phyloP scores from a whole-genome alignment of 2,329 filamentous ascomycete species.

The Cladosporium sp. region DNA sequence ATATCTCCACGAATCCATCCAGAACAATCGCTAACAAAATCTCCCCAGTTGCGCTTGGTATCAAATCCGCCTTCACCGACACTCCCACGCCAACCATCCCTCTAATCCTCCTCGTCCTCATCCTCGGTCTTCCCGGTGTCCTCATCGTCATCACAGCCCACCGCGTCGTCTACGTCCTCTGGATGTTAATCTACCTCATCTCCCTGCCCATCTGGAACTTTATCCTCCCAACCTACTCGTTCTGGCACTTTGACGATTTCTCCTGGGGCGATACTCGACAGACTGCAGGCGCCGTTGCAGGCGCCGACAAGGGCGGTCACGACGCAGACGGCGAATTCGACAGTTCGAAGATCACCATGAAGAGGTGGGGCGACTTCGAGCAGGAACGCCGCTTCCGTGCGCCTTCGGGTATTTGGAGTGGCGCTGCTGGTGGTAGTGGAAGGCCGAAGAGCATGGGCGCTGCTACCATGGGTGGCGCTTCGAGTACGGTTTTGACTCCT shows the following conservation, averaged over 20 bases:
- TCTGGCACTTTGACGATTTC: slow-evolving; percentile 99
- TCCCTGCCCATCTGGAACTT: slow-evolving; percentile 98
- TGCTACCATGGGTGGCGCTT: slow-evolving; percentile 6
- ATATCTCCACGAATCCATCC: not conserved
- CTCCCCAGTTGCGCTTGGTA: slow-evolving; percentile 71
- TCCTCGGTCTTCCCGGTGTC: slow-evolving; percentile 87
- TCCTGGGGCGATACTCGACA: slow-evolving; percentile 98
- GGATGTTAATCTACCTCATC: slow-evolving; percentile 94
- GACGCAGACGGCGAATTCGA: slow-evolving; percentile 92
- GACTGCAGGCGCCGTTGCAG: slow-evolving; percentile 85
- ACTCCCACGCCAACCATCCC: slow-evolving; percentile 76
- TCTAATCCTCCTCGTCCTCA: slow-evolving; percentile 79
- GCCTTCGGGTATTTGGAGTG: not conserved
- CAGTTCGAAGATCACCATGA: slow-evolving; percentile 98
- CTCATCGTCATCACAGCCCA: slow-evolving; percentile 92
- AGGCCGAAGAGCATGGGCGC: slow-evolving; percentile 4
- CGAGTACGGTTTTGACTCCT: not conserved
- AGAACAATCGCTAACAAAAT: slow-evolving; percentile 25
- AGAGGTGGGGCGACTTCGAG: slow-evolving; percentile 97
- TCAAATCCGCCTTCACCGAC: slow-evolving; percentile 58
- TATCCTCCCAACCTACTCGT: slow-evolving; percentile 85
- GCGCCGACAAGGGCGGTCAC: slow-evolving; percentile 60
- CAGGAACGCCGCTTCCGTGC: slow-evolving; percentile 42
- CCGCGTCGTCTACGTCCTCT: slow-evolving; percentile 83
- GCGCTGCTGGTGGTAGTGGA: not conserved